Evolutionary conservation across 192 early-diverging fungal species (phyloP).

Genomic region (Coemansia sp.): DNA sequence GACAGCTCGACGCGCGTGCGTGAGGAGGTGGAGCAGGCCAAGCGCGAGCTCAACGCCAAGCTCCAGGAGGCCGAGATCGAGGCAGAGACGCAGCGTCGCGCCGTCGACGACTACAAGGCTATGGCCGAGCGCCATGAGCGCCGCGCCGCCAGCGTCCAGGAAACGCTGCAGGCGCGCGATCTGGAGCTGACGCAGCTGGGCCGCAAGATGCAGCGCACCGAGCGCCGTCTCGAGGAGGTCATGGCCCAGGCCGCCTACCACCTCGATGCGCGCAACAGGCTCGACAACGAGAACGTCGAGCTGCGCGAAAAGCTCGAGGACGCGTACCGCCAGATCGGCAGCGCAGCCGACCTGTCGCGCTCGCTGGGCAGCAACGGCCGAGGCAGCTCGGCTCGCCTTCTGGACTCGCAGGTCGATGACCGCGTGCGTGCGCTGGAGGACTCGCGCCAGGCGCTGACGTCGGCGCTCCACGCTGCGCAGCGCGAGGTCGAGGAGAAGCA

Average conservation of each 20-base stretch:
- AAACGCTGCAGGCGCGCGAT: slow-evolving; percentile 62
- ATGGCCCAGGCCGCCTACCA: slow-evolving; percentile 65
- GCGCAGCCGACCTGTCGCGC: slow-evolving; percentile 56
- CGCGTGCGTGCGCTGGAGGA: slow-evolving; percentile 77
- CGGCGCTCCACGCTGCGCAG: slow-evolving; percentile 68
- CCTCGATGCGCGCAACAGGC: slow-evolving; percentile 61
- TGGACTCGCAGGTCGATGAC: slow-evolving; percentile 68
- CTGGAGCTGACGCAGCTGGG: slow-evolving; percentile 57
- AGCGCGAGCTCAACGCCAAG: slow-evolving; percentile 56
- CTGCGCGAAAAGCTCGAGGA: slow-evolving; percentile 61
- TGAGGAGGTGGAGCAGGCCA: slow-evolving; percentile 64
- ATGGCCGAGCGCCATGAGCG: slow-evolving; percentile 68
- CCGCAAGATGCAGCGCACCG: slow-evolving; percentile 62
- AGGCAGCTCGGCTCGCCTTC: slow-evolving; percentile 7
- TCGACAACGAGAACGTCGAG: slow-evolving; percentile 61
- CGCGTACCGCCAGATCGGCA: slow-evolving; percentile 56
- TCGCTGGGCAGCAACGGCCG: slow-evolving; percentile 55
- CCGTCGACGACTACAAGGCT: slow-evolving; percentile 62
- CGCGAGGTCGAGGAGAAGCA: slow-evolving; percentile 80
- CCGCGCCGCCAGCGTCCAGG: slow-evolving; percentile 63
- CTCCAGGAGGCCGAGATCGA: slow-evolving; percentile 63
- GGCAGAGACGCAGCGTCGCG: slow-evolving; percentile 52
- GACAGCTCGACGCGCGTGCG: slow-evolving; percentile 63
- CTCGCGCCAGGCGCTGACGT: slow-evolving; percentile 73
- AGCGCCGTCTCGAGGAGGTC: slow-evolving; percentile 68